Evolutionary conservation across 2,329 filamentous ascomycete genomes (phyloP).

Genomic region (Cadophora luteo-olivacea): DNA sequence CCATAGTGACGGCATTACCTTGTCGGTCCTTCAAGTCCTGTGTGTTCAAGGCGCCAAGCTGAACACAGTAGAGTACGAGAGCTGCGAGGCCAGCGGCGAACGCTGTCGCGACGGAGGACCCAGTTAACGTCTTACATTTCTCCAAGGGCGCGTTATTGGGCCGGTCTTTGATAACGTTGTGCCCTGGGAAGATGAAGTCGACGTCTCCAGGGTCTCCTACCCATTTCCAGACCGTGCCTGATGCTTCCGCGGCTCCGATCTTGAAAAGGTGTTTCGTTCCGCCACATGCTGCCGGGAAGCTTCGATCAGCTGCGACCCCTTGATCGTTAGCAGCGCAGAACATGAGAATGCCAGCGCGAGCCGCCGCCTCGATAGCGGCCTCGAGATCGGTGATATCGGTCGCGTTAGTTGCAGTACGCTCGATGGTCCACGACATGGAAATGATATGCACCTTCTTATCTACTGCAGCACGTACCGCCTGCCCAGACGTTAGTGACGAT

Average conservation of each 20-base stretch:
- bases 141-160: constrained; percentile 16
- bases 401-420: constrained; percentile 22
- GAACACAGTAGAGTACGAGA: constrained; percentile 39
- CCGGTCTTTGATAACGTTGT: constrained; percentile 25
- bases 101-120: constrained; percentile 44
- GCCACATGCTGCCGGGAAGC: constrained; percentile 30
- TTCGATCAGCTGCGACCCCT: constrained; percentile 29
- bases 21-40: constrained; percentile 15
- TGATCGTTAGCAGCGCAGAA: constrained; percentile 49
- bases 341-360: constrained; percentile 45
- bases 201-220: constrained; percentile 37
- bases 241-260: constrained; percentile 37
- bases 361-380: constrained; percentile 42
- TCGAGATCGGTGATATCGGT: constrained; percentile 38
- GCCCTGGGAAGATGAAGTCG: constrained; percentile 42
- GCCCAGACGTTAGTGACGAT: neutral
- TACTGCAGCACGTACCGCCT: constrained; percentile 45
- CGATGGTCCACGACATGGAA: constrained; percentile 49
- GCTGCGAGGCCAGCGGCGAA: constrained; percentile 44
- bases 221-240: constrained; percentile 34
- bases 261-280: constrained; percentile 39
- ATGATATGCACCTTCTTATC: constrained; percentile 46
- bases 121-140: constrained; percentile 23
- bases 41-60: constrained; percentile 15
- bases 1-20: constrained; percentile 16